Evolutionary conservation across 1,284 basidiomycete genomes (phyloP).

Genomic region (Ceratobasidium theobromae): DNA sequence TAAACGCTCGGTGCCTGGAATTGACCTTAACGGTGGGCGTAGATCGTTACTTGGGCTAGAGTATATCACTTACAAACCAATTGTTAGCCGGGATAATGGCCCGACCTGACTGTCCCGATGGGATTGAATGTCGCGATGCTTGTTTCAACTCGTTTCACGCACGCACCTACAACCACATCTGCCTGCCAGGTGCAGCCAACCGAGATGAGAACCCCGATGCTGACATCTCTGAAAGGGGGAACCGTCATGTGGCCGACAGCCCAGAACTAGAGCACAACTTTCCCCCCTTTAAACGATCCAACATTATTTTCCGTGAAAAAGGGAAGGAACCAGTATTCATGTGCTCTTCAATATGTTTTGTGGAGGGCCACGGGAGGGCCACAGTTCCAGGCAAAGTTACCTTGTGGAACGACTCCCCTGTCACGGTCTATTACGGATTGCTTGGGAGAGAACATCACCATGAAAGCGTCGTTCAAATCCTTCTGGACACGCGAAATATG

Average conservation of each 20-base stretch:
- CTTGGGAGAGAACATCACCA: slow-evolving; percentile 6
- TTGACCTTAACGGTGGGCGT: not conserved
- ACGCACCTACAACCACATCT: slow-evolving; percentile 23
- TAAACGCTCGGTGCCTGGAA: not conserved
- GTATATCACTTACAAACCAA: too few species aligned
- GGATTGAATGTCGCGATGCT: slow-evolving; percentile 30
- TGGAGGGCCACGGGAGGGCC: not conserved
- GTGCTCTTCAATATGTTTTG: slow-evolving; percentile 13
- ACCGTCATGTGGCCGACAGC: slow-evolving; percentile 18
- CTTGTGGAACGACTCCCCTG: slow-evolving; percentile 1
- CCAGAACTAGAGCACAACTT: not conserved
- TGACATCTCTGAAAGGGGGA: slow-evolving; percentile 7
- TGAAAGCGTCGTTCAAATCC: slow-evolving; percentile 8
- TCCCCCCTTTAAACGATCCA: slow-evolving; percentile 6
- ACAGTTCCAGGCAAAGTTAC: slow-evolving; percentile 21
- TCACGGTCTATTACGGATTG: slow-evolving; percentile 18
- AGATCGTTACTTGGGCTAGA: too few species aligned
- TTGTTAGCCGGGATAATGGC: not conserved
- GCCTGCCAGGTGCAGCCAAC: not conserved
- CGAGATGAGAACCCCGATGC: not conserved
- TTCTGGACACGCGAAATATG: slow-evolving; percentile 20
- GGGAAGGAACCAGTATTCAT: slow-evolving; percentile 23
- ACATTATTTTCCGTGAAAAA: slow-evolving; percentile 16
- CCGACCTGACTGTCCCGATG: slow-evolving; percentile 28
- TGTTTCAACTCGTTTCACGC: slow-evolving; percentile 24